phyloP scores from a whole-genome alignment of 1,139 yeast species.

The Scheffersomyces segobiensis region DNA sequence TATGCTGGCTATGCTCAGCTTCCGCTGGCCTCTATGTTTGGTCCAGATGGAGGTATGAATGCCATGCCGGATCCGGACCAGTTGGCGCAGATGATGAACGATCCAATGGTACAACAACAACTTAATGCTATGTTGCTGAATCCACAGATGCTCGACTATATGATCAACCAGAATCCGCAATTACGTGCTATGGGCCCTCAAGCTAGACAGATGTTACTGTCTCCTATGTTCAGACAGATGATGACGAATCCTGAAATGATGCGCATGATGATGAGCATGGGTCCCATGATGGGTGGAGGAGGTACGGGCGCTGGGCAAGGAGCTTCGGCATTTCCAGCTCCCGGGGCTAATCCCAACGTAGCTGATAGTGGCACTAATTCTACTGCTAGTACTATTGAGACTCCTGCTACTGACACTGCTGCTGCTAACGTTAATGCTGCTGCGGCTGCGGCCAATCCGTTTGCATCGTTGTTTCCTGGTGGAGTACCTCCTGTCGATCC shows the following conservation, averaged over 20 bases:
- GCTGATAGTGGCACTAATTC: slow-evolving; percentile 18
- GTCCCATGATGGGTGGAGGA: slow-evolving; percentile 25
- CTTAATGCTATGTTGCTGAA: slow-evolving; percentile 77
- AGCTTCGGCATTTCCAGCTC: slow-evolving; percentile 53
- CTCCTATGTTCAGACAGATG: slow-evolving; percentile 84
- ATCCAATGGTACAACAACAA: slow-evolving; percentile 77
- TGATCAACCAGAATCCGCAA: slow-evolving; percentile 84
- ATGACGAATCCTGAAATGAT: slow-evolving; percentile 81
- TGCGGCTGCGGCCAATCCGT: slow-evolving; percentile 38
- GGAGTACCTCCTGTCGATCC: slow-evolving; percentile 28
- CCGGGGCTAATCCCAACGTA: slow-evolving; percentile 46
- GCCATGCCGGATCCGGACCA: slow-evolving; percentile 75
- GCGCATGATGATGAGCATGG: slow-evolving; percentile 79
- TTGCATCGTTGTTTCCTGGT: slow-evolving; percentile 37
- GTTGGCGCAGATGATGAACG: slow-evolving; percentile 69
- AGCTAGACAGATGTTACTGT: slow-evolving; percentile 81
- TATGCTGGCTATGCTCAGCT: slow-evolving; percentile 90
- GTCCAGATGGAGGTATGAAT: slow-evolving; percentile 92
- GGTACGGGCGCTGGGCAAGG: slow-evolving; percentile 9
- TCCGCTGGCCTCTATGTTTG: slow-evolving; percentile 88
- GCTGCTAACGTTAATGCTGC: slow-evolving; percentile 10
- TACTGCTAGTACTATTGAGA: slow-evolving; percentile 13
- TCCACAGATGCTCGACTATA: slow-evolving; percentile 79
- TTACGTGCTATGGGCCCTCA: slow-evolving; percentile 87
- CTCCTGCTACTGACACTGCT: slow-evolving; percentile 14